Evolutionary conservation across 192 early-diverging fungal genomes (phyloP).

Genomic region (Dissophora globulifera): DNA sequence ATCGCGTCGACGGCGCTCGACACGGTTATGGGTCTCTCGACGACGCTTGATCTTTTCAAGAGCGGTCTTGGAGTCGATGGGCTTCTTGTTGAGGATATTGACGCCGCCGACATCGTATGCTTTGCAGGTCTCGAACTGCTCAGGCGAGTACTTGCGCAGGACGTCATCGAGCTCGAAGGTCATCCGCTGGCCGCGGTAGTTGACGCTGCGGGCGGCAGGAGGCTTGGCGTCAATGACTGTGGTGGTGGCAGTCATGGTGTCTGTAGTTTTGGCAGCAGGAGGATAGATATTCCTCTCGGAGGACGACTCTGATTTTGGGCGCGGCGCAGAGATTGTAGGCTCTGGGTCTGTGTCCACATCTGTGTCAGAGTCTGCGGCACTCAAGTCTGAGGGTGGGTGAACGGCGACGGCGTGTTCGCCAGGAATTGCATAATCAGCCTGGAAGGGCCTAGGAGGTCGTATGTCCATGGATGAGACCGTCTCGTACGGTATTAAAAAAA

Average conservation of each 20-base stretch:
- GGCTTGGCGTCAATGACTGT: no score
- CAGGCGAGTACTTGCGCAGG: conserved; percentile 33
- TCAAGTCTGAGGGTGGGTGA: background rate
- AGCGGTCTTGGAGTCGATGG: conserved; percentile 73
- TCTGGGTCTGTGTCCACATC: background rate
- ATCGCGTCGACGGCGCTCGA: conserved; percentile 77
- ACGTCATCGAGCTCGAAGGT: conserved; percentile 46
- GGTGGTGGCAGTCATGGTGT: no score
- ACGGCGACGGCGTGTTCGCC: background rate
- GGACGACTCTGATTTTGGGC: background rate
- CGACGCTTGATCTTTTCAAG: conserved; percentile 73
- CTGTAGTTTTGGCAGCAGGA: no score
- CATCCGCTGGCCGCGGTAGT: conserved; percentile 33
- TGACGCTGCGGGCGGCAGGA: background rate
- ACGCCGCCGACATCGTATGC: conserved; percentile 68
- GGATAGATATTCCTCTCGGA: background rate
- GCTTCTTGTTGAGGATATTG: conserved; percentile 78
- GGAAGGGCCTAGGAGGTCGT: background rate
- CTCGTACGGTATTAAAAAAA: no score
- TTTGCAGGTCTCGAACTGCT: conserved; percentile 48
- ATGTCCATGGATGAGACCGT: no score
- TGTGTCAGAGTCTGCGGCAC: background rate
- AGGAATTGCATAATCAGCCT: background rate
- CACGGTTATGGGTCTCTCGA: conserved; percentile 78
- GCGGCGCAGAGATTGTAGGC: no score